Evolutionary conservation across 2,329 filamentous ascomycete species (phyloP), one percentile per base, ranked within the genome.

Genomic region (Aspergillus pseudoterreus): DNA sequence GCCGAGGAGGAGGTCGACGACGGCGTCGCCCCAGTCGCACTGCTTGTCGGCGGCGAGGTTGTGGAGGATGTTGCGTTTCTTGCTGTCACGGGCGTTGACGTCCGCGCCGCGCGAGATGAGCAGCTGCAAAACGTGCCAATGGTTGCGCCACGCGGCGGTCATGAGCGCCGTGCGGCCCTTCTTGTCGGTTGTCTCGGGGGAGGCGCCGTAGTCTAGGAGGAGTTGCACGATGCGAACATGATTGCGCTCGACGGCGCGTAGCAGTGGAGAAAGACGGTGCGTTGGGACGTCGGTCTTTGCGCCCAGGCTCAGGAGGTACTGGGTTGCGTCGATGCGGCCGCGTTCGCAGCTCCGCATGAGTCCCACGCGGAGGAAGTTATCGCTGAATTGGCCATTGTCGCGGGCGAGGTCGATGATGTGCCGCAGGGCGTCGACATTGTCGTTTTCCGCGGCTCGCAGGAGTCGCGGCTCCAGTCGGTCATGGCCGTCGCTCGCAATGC

Each of bases 21-120:
- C 71, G 52, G 76, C 71, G 27, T 74, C 65, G 1, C 72, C 74
- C 76, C 76, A 79, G 35, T 77, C 72, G 52, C 72, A 75, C 51
- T 72, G 68, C 51, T 76, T 71, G 57, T 76, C 74, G 11, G 72
- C 72, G 1, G 73, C 74, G 33, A 77, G 60, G 51, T 74, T 75
- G 53, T 76, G 74, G 56, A 75, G 45, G 4, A 65, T 63, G 52
- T 68, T 72, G 3, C 69, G 52, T 17, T 58, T 56, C 12, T 61
- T 57, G 21, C 59, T 51, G 49, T 72, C 70, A 24, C 51, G 54
- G 30, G 64, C 68, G 52, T 71, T 70, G 35, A 68, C 67, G 42
- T 72, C 59, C 17, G 70, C 70, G 1, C 66, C 67, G 10, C 67
- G 61, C 39, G 58, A 50, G 24, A 75, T 65, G n/a, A 75, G 52